Conservation (phyloP, 2,329 filamentous ascomycete species). For the Calonectria pauciramosa region DNA sequence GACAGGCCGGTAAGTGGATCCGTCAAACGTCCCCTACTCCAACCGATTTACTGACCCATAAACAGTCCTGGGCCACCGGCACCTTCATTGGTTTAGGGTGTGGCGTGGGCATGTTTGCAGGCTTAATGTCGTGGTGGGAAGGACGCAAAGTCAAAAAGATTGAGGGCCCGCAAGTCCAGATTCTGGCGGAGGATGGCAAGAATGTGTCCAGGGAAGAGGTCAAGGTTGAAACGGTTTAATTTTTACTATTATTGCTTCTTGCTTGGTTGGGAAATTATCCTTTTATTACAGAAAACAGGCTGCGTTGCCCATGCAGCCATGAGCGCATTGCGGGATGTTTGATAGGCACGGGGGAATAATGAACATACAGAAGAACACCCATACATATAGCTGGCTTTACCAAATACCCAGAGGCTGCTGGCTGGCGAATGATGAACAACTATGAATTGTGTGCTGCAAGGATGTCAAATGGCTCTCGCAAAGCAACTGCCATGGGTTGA, state of each 20-base stretch:
- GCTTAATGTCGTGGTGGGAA: conserved; percentile 24
- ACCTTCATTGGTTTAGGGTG: conserved; percentile 21
- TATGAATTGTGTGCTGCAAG: background rate
- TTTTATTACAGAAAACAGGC: background rate
- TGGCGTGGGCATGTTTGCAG: conserved; percentile 16
- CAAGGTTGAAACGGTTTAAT: background rate
- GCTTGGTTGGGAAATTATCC: background rate
- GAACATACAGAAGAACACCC: background rate
- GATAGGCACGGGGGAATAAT: background rate
- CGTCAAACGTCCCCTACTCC: background rate
- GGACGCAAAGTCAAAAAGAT: conserved; percentile 24
- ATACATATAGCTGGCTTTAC: background rate
- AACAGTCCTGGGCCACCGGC: conserved; percentile 12
- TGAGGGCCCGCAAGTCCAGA: conserved; percentile 18
- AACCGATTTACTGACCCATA: background rate
- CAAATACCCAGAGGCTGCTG: background rate
- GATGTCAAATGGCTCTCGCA: too few species aligned
- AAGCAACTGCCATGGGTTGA: too few species aligned
- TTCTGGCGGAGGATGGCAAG: background rate
- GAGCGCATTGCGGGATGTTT: background rate
- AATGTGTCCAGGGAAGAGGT: background rate
- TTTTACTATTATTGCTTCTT: background rate
- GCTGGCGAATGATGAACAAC: background rate
- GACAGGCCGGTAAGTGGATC: conserved; percentile 21
- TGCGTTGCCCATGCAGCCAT: background rate